A percentile compares a stretch with the other conserved stretches of the same genome.
phyloP scores from a whole-genome alignment of 1,139 yeast species.

The Pichia sp. region DNA sequence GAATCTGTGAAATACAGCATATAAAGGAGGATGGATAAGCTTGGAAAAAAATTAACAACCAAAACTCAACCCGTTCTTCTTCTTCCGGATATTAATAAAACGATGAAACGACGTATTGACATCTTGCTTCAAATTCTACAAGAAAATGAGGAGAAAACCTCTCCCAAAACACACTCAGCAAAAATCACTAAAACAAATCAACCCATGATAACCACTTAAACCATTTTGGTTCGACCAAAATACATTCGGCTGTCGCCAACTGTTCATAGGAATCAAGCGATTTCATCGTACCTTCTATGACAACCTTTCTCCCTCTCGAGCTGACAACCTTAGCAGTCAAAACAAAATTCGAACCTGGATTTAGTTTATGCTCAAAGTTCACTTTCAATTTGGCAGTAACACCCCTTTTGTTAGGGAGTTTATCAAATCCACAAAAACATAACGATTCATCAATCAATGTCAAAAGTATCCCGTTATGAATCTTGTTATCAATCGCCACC shows the following conservation, averaged over 20 bases:
- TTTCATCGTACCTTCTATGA: constrained; percentile 47
- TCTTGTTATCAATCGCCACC: constrained; percentile 60
- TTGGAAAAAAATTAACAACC: no score
- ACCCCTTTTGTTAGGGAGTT: constrained; percentile 79
- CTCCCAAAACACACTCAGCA: not conserved
- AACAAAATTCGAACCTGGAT: constrained; percentile 58
- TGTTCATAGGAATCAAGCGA: constrained; percentile 15
- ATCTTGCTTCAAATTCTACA: no score
- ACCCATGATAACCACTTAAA: constrained; percentile 64
- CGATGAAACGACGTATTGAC: no score
- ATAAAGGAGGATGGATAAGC: no score
- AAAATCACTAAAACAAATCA: constrained; percentile 21
- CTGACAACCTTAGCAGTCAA: constrained; percentile 61
- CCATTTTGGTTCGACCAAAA: constrained; percentile 76
- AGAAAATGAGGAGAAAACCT: no score
- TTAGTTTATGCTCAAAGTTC: constrained; percentile 57
- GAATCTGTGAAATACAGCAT: no score
- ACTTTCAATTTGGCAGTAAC: constrained; percentile 77
- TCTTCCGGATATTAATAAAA: no score
- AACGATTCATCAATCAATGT: constrained; percentile 81
- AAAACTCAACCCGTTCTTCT: no score
- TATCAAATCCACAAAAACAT: constrained; percentile 80
- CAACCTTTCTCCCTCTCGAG: constrained; percentile 71
- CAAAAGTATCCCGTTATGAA: constrained; percentile 84
- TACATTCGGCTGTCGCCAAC: constrained; percentile 50